phyloP scores from a whole-genome alignment of 2,329 filamentous ascomycete species.

The Fusarium papillatum region DNA sequence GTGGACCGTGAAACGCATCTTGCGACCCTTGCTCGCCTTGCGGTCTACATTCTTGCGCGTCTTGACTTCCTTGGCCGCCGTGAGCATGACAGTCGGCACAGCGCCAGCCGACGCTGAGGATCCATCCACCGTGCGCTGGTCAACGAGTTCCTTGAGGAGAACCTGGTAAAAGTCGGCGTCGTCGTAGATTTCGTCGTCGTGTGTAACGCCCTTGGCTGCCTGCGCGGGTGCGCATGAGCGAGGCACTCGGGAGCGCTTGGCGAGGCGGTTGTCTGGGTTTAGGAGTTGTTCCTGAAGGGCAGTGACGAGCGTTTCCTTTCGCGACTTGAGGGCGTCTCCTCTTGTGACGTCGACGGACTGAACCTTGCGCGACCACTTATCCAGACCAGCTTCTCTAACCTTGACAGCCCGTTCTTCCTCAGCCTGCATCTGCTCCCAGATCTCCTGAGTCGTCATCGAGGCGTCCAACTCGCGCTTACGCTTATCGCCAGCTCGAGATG shows the following conservation, averaged over 20 bases:
- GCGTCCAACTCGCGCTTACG: conserved; percentile 68
- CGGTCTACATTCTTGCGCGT: conserved; percentile 89
- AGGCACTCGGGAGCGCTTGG: conserved; percentile 78
- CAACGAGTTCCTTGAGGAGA: conserved; percentile 92
- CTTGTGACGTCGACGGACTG: conserved; percentile 60
- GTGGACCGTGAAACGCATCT: conserved; percentile 94
- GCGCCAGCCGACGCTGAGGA: conserved; percentile 61
- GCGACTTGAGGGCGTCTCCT: conserved; percentile 44
- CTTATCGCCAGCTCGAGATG: conserved; percentile 70
- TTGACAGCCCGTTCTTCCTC: conserved; percentile 72
- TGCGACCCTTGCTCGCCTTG: conserved; percentile 94
- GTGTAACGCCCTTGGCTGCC: conserved; percentile 66
- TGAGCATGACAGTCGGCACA: conserved; percentile 71
- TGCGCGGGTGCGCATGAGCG: conserved; percentile 84
- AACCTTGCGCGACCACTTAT: conserved; percentile 90
- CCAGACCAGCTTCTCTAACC: conserved; percentile 79
- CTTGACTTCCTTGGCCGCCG: conserved; percentile 82
- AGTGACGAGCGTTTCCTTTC: conserved; percentile 67
- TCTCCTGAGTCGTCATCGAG: conserved; percentile 71
- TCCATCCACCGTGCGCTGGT: conserved; percentile 83
- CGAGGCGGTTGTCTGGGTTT: conserved; percentile 71
- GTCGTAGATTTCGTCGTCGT: conserved; percentile 82
- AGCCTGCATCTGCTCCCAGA: conserved; percentile 80
- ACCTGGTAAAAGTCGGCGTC: conserved; percentile 96
- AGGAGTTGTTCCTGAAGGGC: conserved; percentile 78